A percentile compares a stretch with the other conserved stretches of the same genome.
Conservation (phyloP, 2,329 filamentous ascomycete species). For the Domatiomyces catenatus region DNA sequence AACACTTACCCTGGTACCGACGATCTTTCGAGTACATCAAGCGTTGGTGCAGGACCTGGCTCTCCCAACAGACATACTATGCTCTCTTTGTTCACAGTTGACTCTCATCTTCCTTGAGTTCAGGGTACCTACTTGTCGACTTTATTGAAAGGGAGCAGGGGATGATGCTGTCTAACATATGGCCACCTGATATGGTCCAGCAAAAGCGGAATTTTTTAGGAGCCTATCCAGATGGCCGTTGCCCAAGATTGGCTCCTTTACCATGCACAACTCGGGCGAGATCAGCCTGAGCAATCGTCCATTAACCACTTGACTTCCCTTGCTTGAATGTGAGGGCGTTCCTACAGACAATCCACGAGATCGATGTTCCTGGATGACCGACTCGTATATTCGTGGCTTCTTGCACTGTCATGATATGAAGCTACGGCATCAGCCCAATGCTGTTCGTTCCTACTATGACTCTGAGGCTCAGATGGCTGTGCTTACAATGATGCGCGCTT, state of each 20-base stretch:
- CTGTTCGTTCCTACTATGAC: slow-evolving; percentile 6
- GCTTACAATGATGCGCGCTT: slow-evolving; percentile 18
- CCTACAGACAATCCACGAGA: slow-evolving; percentile 15
- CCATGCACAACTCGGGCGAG: slow-evolving; percentile 17
- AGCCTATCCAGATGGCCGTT: too few species aligned
- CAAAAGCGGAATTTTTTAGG: too few species aligned
- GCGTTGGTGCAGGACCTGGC: not conserved
- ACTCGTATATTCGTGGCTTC: slow-evolving; percentile 18
- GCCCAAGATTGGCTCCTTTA: slow-evolving; percentile 12
- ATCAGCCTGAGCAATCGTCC: slow-evolving; percentile 4
- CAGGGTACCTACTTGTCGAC: slow-evolving; percentile 11
- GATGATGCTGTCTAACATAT: slow-evolving; percentile 9
- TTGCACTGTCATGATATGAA: slow-evolving; percentile 18
- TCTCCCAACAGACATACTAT: not conserved
- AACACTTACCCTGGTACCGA: slow-evolving; percentile 1
- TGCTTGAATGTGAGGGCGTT: slow-evolving; percentile 9
- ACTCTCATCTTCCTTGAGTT: slow-evolving; percentile 1
- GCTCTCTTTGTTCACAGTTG: not conserved
- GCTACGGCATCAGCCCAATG: slow-evolving; percentile 18
- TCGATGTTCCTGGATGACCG: slow-evolving; percentile 16
- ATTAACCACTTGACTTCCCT: slow-evolving; percentile 1
- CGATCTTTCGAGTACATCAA: not conserved
- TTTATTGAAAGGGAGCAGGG: slow-evolving; percentile 8
- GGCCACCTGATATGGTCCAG: not conserved
- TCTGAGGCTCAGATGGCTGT: slow-evolving; percentile 10